A percentile compares a stretch with the other conserved stretches of the same genome.
Conservation (phyloP, 1,139 yeast genomes). For the Yamadazyma buinensis region DNA sequence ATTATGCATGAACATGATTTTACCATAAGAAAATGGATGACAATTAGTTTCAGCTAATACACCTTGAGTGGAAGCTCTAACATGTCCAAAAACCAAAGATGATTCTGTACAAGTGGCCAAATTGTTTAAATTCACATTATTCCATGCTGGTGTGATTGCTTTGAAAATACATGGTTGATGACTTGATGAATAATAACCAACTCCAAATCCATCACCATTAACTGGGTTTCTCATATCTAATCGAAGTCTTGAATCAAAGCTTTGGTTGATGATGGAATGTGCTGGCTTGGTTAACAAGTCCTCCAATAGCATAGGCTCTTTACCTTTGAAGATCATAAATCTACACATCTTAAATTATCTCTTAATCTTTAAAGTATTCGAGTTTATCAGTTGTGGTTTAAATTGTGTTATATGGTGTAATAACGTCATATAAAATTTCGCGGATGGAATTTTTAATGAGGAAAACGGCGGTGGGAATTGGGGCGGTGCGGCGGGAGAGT, state of each 20-base stretch:
- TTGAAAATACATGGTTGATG: conserved; percentile 56
- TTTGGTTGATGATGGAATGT: conserved; percentile 93
- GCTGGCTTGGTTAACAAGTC: conserved; percentile 92
- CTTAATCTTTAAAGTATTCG: too few species aligned
- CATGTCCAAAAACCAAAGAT: conserved; percentile 86
- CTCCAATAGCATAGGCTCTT: conserved; percentile 79
- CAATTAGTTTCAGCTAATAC: conserved; percentile 91
- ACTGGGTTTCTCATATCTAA: conserved; percentile 87
- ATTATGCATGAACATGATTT: conserved; percentile 94
- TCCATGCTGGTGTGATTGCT: conserved; percentile 98
- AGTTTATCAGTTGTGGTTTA: too few species aligned
- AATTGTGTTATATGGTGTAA: too few species aligned
- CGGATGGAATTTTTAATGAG: too few species aligned
- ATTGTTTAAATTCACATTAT: conserved; percentile 82
- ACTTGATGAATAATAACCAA: conserved; percentile 81
- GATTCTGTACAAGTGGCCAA: conserved; percentile 86
- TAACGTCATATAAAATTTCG: too few species aligned
- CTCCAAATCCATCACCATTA: conserved; percentile 98
- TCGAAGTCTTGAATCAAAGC: conserved; percentile 85
- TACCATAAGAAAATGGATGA: conserved; percentile 87
- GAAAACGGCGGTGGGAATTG: too few species aligned
- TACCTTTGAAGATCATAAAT: conserved; percentile 48
- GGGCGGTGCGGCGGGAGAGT: too few species aligned
- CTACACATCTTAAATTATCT: conserved; percentile 48
- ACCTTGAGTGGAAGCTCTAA: conserved; percentile 94